Evolutionary conservation across 225 moss, liverwort and hornwort species (phyloP).

Genomic region (Physcomitrium patens): DNA sequence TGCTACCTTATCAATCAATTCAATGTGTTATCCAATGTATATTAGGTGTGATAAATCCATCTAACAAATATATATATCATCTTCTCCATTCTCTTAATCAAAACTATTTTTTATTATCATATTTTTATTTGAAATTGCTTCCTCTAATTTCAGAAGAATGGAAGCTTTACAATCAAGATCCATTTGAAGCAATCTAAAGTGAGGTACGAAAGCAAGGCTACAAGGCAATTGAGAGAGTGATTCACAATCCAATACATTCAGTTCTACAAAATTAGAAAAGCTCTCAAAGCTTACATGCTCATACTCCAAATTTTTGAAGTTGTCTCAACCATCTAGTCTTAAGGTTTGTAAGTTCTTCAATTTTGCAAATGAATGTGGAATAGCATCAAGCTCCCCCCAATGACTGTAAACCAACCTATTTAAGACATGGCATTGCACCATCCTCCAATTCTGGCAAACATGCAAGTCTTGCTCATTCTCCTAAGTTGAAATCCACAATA

Average conservation of each 20-base stretch:
- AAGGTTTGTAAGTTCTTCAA: conserved; percentile 20
- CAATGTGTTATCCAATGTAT: too few relatives aligned
- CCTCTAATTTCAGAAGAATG: conserved; percentile 1
- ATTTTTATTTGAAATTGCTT: too few relatives aligned
- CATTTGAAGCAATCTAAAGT: conserved; percentile 23
- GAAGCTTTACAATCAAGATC: background rate
- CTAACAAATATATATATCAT: too few relatives aligned
- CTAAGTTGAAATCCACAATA: background rate
- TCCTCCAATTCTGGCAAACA: conserved; percentile 24
- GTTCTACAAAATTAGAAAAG: conserved; percentile 24
- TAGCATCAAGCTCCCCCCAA: conserved; percentile 20
- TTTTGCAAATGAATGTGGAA: conserved; percentile 4
- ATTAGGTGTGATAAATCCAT: too few relatives aligned
- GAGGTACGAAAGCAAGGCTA: conserved; percentile 15
- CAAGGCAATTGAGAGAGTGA: background rate
- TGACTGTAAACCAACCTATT: too few relatives aligned
- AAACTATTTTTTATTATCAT: too few relatives aligned
- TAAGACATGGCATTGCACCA: conserved; percentile 28
- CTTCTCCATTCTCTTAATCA: too few relatives aligned
- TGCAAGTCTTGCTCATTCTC: conserved; percentile 15
- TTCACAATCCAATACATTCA: background rate
- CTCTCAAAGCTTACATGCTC: conserved; percentile 13
- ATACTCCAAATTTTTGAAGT: conserved; percentile 14
- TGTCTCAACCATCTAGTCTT: background rate
- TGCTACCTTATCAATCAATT: too few relatives aligned